A percentile compares a stretch with the other conserved stretches of the same genome.
Conservation (phyloP, 768 basidiomycete species). For the Agaricus blazei region DNA sequence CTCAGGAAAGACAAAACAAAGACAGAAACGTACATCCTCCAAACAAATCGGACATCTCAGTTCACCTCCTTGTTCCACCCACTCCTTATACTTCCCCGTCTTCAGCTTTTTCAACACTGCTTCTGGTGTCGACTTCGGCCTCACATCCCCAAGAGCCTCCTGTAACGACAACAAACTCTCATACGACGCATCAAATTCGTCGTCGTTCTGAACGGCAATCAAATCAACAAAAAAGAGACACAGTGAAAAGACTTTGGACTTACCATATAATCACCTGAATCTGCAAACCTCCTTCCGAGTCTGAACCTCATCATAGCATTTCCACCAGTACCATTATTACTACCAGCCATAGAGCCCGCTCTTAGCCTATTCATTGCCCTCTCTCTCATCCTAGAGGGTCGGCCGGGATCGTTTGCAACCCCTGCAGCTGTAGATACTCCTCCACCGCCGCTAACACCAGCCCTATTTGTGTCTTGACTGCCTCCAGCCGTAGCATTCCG, state of each 20-base stretch:
- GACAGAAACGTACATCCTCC: slow-evolving; percentile 59
- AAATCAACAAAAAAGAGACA: not conserved
- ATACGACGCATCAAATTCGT: slow-evolving; percentile 73
- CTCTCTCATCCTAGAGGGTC: not conserved
- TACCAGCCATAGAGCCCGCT: not conserved
- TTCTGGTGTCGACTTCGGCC: slow-evolving; percentile 58
- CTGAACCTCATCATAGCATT: not conserved
- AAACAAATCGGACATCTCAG: slow-evolving; percentile 79
- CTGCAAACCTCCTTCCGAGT: slow-evolving; percentile 11
- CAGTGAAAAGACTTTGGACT: not conserved
- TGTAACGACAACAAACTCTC: slow-evolving; percentile 60
- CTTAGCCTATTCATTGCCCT: slow-evolving; percentile 2
- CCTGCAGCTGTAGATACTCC: not conserved
- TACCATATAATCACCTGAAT: slow-evolving; percentile 40
- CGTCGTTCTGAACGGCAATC: slow-evolving; percentile 48
- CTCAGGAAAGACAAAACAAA: not conserved
- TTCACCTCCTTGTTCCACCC: slow-evolving; percentile 30
- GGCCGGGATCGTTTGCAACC: not conserved
- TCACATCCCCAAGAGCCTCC: slow-evolving; percentile 61
- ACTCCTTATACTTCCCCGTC: slow-evolving; percentile 12
- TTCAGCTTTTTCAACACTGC: slow-evolving; percentile 50
- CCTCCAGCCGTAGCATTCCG: not conserved
- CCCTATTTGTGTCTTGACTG: not conserved
- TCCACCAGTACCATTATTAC: not conserved
- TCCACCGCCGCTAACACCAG: too few species aligned